These are phyloP conservation scores for Mycena crocata DNA, from an alignment of 768 basidiomycete genomes.

Conservation along the genomic window DNA sequence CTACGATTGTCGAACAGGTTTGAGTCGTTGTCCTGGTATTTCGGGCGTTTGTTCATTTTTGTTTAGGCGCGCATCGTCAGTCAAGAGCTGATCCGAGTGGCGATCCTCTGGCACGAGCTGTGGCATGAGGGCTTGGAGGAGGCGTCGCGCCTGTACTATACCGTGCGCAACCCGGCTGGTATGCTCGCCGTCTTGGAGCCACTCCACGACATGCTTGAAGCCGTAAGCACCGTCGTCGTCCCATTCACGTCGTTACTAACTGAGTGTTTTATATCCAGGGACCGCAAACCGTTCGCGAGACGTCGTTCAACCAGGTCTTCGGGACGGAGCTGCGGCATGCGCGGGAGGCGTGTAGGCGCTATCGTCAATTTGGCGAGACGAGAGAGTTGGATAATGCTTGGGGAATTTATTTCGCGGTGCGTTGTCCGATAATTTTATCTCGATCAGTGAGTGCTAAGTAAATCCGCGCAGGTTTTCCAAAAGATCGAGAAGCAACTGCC, in stretches of 20 bases:
- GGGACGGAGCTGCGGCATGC: slow-evolving; percentile 94
- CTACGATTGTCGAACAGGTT: slow-evolving; percentile 89
- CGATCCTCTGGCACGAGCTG: slow-evolving; percentile 98
- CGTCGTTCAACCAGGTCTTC: slow-evolving; percentile 93
- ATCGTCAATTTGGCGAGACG: slow-evolving; percentile 86
- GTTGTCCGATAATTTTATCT: slow-evolving; percentile 42
- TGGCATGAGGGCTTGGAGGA: slow-evolving; percentile 99
- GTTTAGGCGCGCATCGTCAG: slow-evolving; percentile 87
- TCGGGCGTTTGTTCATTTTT: slow-evolving; percentile 9
- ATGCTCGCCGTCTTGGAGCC: slow-evolving; percentile 97
- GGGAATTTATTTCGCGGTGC: slow-evolving; percentile 96
- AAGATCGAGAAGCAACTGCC: slow-evolving; percentile 97
- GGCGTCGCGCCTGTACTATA: slow-evolving; percentile 95
- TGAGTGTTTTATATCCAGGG: slow-evolving; percentile 67
- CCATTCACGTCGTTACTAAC: background rate
- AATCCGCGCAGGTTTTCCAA: slow-evolving; percentile 85
- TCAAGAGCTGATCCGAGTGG: slow-evolving; percentile 96
- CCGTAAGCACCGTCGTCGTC: slow-evolving; percentile 56
- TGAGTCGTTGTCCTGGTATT: slow-evolving; percentile 11
- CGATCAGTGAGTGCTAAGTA: background rate
- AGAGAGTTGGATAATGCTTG: slow-evolving; percentile 96
- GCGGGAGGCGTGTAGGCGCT: slow-evolving; percentile 89
- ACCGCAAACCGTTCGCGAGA: slow-evolving; percentile 93
- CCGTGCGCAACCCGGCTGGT: slow-evolving; percentile 93
- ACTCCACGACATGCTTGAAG: slow-evolving; percentile 93